Conservation (phyloP, 148 eudicot genomes). For the Rhododendron molle region DNA sequence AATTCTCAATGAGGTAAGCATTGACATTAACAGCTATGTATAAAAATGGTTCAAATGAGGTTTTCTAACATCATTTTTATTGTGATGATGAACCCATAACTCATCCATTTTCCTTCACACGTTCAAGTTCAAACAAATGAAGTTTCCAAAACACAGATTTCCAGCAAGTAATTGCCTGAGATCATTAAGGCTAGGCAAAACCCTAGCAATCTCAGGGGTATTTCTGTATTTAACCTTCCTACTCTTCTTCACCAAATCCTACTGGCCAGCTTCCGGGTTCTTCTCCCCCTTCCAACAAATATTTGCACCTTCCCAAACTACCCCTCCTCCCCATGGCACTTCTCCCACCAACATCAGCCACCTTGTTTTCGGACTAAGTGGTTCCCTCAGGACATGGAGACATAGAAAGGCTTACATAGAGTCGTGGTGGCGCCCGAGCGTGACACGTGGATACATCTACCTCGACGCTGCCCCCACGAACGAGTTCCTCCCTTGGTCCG, state of each 20-base stretch:
- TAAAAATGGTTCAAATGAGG: background rate
- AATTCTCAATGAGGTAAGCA: too few species aligned
- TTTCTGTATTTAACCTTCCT: background rate
- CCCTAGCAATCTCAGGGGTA: background rate
- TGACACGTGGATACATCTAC: slow-evolving; percentile 20
- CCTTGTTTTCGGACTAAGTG: slow-evolving; percentile 23
- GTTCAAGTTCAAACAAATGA: background rate
- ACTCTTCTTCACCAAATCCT: background rate
- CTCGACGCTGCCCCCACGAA: slow-evolving; percentile 18
- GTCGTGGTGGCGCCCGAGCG: slow-evolving; percentile 35
- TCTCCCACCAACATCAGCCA: slow-evolving; percentile 21
- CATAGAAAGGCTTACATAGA: slow-evolving; percentile 20
- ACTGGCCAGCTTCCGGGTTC: background rate
- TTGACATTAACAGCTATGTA: too few species aligned
- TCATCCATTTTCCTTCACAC: background rate
- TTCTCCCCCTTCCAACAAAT: background rate
- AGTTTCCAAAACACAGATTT: background rate
- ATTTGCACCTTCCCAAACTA: background rate
- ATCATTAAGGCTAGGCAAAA: background rate
- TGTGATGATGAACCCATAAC: background rate
- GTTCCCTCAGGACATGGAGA: slow-evolving; percentile 16
- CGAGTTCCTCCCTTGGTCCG: slow-evolving; percentile 28
- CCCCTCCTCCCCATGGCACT: background rate
- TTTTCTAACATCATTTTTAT: background rate
- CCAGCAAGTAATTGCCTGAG: background rate